A percentile compares a stretch with the other conserved stretches of the same genome.
phyloP scores from a whole-genome alignment of 805 yeast species.

The Pichia nanzhaoensis region DNA sequence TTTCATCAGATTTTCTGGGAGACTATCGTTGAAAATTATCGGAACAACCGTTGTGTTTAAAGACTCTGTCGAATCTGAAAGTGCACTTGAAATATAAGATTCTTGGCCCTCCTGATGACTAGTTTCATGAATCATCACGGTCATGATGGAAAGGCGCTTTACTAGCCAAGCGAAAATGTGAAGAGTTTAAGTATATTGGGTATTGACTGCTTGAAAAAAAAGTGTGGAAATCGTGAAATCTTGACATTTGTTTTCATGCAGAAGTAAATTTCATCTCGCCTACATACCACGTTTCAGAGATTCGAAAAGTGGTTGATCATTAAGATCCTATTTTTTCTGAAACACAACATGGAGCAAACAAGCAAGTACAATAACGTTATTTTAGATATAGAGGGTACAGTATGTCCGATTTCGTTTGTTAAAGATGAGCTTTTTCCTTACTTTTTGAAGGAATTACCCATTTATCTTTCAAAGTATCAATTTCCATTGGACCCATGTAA shows the following conservation, averaged over 20 bases:
- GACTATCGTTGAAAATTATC: background rate
- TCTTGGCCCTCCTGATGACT: too few relatives aligned
- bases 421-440: slow-evolving; percentile 73
- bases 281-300: background rate
- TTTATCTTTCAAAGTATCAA: slow-evolving; percentile 25
- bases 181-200: too few relatives aligned
- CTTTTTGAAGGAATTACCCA: slow-evolving; percentile 48
- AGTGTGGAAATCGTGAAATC: too few relatives aligned
- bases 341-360: slow-evolving; percentile 13
- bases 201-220: too few relatives aligned
- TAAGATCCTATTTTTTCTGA: background rate
- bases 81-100: background rate
- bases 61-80: background rate
- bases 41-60: background rate
- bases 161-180: too few relatives aligned
- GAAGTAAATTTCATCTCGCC: too few relatives aligned
- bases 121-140: too few relatives aligned
- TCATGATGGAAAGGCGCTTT: too few relatives aligned
- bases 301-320: background rate
- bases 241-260: too few relatives aligned
- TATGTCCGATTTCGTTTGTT: slow-evolving; percentile 87
- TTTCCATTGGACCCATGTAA: slow-evolving; percentile 29
- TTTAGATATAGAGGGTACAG: slow-evolving; percentile 87
- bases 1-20: slow-evolving; percentile 6
- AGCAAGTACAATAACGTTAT: slow-evolving; percentile 29